Percentiles rank a stretch among this genome's conserved stretches.
phyloP scores from a whole-genome alignment of 2,329 filamentous ascomycete genomes.

The Phialophora tarda region DNA sequence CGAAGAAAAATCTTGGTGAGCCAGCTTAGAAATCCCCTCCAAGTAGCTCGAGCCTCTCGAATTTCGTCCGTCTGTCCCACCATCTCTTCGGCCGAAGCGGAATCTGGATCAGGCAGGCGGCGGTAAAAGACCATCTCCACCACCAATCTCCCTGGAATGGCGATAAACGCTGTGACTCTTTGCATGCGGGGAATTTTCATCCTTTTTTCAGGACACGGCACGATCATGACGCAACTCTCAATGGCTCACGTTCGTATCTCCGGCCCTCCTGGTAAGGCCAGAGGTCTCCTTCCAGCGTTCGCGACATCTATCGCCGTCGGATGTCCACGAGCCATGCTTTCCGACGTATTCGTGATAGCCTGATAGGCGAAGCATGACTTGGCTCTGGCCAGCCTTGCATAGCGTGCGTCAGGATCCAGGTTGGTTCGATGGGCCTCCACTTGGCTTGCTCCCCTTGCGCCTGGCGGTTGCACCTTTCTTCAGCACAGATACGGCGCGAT shows the following conservation, averaged over 20 bases:
- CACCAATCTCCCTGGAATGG: neutral
- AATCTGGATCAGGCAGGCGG: neutral
- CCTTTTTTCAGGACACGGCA: neutral
- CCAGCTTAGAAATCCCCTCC: constrained; percentile 1
- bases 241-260: neutral
- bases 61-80: neutral
- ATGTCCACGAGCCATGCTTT: neutral
- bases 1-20: neutral
- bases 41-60: neutral
- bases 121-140: neutral
- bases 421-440: constrained; percentile 4
- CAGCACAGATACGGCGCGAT: neutral
- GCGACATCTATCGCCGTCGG: neutral
- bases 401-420: constrained; percentile 2
- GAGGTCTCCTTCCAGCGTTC: neutral
- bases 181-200: neutral
- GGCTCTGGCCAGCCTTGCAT: neutral
- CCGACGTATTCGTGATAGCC: constrained; percentile 1
- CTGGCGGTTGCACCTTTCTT: neutral
- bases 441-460: constrained; percentile 4
- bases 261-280: neutral
- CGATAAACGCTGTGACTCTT: neutral
- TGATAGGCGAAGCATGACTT: neutral
- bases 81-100: neutral
- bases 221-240: neutral